Evolutionary conservation across 768 basidiomycete species (phyloP).

Genomic region (Tulasnella sp.): DNA sequence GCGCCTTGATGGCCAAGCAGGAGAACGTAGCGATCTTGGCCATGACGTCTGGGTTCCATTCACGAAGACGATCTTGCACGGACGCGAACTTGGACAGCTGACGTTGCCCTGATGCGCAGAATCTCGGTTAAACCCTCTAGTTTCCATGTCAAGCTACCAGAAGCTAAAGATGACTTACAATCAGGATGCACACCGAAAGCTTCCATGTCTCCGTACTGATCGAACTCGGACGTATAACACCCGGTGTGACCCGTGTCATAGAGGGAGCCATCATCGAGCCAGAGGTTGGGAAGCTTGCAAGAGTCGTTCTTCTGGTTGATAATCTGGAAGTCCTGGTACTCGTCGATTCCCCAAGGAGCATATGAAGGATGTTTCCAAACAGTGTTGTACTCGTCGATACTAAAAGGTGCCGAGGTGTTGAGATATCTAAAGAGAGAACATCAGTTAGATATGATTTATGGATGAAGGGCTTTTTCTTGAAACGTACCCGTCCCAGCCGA

Average conservation of each 20-base stretch:
- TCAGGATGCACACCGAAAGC: conserved; percentile 94
- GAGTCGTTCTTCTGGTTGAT: conserved; percentile 60
- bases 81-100: conserved; percentile 92
- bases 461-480: too few species aligned
- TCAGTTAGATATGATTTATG: too few species aligned
- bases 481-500: conserved; percentile 76
- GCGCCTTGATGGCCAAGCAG: conserved; percentile 76
- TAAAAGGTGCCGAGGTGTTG: conserved; percentile 74
- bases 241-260: conserved; percentile 51
- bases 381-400: conserved; percentile 57
- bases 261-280: conserved; percentile 62
- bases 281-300: conserved; percentile 69
- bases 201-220: conserved; percentile 95
- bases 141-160: background rate
- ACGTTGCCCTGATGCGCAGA: conserved; percentile 50
- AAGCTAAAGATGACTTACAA: conserved; percentile 30
- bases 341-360: conserved; percentile 74
- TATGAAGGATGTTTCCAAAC: conserved; percentile 66
- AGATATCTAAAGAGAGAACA: conserved; percentile 59
- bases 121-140: background rate
- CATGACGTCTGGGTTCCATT: conserved; percentile 78
- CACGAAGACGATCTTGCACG: conserved; percentile 89
- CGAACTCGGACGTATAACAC: conserved; percentile 76
- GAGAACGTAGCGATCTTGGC: conserved; percentile 66
- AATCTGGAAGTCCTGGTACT: conserved; percentile 76